phyloP scores from a whole-genome alignment of 2,329 filamentous ascomycete species.

The Coniochaeta sp. region DNA sequence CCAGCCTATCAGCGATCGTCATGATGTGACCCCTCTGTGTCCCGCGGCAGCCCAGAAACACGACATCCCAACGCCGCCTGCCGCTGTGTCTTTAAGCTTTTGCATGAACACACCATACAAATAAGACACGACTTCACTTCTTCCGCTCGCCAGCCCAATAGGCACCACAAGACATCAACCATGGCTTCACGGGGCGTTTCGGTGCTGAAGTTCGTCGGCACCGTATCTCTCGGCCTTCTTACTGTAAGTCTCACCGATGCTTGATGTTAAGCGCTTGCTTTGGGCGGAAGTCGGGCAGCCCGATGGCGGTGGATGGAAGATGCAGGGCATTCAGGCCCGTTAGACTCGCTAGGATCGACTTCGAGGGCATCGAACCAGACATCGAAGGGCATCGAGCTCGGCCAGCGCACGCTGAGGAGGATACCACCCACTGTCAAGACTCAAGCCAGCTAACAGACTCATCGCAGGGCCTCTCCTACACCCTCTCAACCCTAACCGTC shows the following conservation, averaged over 20 bases:
- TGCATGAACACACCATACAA: not conserved
- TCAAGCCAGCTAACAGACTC: conserved; percentile 6
- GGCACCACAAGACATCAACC: not conserved
- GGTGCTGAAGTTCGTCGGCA: conserved; percentile 86
- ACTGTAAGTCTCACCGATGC: conserved; percentile 54
- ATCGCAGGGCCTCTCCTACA: conserved; percentile 77
- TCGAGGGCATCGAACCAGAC: too few relatives aligned
- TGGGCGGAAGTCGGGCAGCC: not conserved
- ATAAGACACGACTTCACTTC: not conserved
- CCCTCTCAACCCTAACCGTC: conserved; percentile 68
- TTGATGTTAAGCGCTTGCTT: not conserved
- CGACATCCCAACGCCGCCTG: not conserved
- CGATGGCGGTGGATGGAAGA: not conserved
- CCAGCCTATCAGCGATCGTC: not conserved
- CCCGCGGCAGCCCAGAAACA: not conserved
- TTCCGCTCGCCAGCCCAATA: conserved; percentile 1
- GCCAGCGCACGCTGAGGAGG: too few relatives aligned
- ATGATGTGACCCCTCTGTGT: not conserved
- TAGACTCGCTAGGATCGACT: too few relatives aligned
- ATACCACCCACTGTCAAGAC: too few relatives aligned
- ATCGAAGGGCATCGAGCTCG: too few relatives aligned
- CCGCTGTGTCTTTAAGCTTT: not conserved
- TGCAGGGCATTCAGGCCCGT: too few relatives aligned
- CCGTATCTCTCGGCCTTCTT: conserved; percentile 77
- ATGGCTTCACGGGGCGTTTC: conserved; percentile 68